phyloP scores from a whole-genome alignment of 306 rosid species.

The Canavalia ensiformis region DNA sequence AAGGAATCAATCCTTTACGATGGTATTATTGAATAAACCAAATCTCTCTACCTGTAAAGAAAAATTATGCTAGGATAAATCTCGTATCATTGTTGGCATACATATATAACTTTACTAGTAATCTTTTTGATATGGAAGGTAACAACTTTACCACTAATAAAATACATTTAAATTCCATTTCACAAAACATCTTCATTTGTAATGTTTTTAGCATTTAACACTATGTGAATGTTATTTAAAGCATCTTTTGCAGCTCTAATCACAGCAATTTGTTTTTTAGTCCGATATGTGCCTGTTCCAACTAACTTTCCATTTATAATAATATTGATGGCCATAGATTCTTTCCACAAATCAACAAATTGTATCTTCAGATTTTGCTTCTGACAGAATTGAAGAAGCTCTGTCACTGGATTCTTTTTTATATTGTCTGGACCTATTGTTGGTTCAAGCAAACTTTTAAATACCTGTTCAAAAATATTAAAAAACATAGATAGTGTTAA shows the following conservation, averaged over 20 bases:
- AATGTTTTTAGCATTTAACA: neutral
- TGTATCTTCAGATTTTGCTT: conserved; percentile 50
- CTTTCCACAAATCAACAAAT: conserved; percentile 58
- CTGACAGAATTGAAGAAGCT: conserved; percentile 62
- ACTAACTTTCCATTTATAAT: conserved; percentile 46
- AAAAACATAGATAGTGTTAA: neutral
- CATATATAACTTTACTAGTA: no score
- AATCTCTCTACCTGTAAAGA: no score
- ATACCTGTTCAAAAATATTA: conserved; percentile 45
- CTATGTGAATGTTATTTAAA: conserved; percentile 48
- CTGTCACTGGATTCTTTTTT: conserved; percentile 57
- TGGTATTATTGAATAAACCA: no score
- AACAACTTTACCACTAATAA: no score
- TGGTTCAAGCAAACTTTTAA: conserved; percentile 60
- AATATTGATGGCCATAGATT: conserved; percentile 46
- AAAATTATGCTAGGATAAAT: no score
- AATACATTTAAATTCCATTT: neutral
- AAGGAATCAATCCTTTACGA: no score
- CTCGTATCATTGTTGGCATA: no score
- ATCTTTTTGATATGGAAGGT: no score
- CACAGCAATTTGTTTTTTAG: conserved; percentile 46
- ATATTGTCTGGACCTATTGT: conserved; percentile 50
- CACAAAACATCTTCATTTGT: neutral
- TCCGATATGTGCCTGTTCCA: conserved; percentile 53
- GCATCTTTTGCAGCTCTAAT: conserved; percentile 74